Conservation (phyloP, 495 filamentous ascomycete species). For the Penicillium cinerascens region DNA sequence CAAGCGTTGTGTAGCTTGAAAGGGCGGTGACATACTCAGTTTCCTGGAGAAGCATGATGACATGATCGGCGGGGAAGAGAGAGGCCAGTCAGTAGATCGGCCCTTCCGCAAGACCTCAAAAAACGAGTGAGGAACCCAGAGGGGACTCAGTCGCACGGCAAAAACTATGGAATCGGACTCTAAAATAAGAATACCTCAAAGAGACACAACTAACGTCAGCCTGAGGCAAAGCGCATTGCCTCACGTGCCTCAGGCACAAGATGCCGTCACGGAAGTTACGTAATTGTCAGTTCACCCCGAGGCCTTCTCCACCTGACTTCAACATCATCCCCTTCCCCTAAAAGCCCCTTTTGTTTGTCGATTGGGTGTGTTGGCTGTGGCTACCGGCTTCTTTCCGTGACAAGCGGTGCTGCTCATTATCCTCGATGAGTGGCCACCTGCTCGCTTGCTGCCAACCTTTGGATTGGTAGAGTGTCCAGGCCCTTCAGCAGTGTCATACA, state of each 20-base stretch:
- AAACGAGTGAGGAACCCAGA: background rate
- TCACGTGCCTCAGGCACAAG: constrained; percentile 9
- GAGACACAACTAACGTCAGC: background rate
- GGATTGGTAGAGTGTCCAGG: constrained; percentile 32
- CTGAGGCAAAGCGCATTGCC: background rate
- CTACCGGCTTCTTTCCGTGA: constrained; percentile 12
- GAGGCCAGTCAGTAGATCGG: background rate
- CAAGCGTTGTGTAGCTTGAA: background rate
- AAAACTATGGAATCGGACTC: too few relatives aligned
- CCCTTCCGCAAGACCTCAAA: background rate
- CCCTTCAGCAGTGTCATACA: constrained; percentile 25
- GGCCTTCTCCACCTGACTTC: constrained; percentile 21
- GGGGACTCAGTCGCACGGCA: too few relatives aligned
- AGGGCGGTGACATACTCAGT: background rate
- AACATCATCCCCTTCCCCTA: constrained; percentile 9
- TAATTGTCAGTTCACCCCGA: constrained; percentile 24
- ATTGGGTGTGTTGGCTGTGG: constrained; percentile 3
- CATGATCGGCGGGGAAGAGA: background rate
- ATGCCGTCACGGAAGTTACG: constrained; percentile 21
- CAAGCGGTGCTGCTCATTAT: constrained; percentile 25
- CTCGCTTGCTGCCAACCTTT: constrained; percentile 31
- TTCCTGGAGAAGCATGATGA: background rate
- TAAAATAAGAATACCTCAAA: too few relatives aligned
- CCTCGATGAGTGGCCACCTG: constrained; percentile 39
- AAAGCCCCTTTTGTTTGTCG: constrained; percentile 11